These are phyloP conservation scores for Suillus clintonianus DNA, from an alignment of 768 basidiomycete species.

Conservation along the genomic window DNA sequence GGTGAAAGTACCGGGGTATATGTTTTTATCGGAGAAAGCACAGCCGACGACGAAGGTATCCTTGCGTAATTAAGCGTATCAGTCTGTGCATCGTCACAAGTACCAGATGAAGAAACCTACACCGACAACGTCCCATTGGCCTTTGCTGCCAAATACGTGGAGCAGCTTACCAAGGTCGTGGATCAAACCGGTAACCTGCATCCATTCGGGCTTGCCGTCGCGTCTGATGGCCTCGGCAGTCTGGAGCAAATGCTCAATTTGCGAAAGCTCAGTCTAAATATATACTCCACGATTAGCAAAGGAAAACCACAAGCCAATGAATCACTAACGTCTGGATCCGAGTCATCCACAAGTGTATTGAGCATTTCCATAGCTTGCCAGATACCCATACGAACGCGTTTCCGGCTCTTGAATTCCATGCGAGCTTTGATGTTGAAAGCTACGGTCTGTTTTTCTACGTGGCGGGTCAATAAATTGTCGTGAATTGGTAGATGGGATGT, in stretches of 20 bases:
- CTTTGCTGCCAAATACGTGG: conserved; percentile 80
- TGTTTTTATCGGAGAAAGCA: conserved; percentile 80
- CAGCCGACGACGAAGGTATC: conserved; percentile 86
- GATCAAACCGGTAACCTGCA: conserved; percentile 85
- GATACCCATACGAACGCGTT: conserved; percentile 75
- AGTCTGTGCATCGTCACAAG: not conserved
- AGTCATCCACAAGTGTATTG: conserved; percentile 86
- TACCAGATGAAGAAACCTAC: conserved; percentile 39
- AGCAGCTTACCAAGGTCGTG: conserved; percentile 91
- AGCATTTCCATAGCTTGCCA: conserved; percentile 90
- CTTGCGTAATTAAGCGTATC: conserved; percentile 26
- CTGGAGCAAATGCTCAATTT: conserved; percentile 90
- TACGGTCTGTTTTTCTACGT: conserved; percentile 81
- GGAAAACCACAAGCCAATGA: not conserved
- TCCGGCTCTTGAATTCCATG: conserved; percentile 66
- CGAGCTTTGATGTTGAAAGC: conserved; percentile 82
- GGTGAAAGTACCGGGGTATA: conserved; percentile 78
- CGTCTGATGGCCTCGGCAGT: conserved; percentile 88
- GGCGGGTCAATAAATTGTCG: not conserved
- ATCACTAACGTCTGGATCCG: conserved; percentile 75
- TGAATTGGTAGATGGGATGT: not conserved
- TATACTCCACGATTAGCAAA: conserved; percentile 9
- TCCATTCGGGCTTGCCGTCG: conserved; percentile 90
- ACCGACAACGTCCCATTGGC: conserved; percentile 95
- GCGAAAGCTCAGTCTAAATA: conserved; percentile 67